Conservation (phyloP, 768 basidiomycete genomes). For the Thelephora ganbajun region DNA sequence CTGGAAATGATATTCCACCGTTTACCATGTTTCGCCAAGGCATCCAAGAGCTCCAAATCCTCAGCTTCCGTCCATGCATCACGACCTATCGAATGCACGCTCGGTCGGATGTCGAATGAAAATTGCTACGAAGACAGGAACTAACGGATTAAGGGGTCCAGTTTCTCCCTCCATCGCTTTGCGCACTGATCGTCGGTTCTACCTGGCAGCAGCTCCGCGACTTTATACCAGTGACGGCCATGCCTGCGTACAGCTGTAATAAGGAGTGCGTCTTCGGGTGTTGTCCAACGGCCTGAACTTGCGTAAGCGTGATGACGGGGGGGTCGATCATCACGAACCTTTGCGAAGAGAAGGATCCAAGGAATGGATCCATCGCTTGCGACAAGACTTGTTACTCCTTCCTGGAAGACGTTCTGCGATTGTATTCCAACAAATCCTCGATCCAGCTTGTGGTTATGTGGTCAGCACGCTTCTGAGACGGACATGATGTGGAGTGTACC, state of each 20-base stretch:
- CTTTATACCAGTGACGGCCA: slow-evolving; percentile 8
- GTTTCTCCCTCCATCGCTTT: slow-evolving; percentile 3
- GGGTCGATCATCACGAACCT: neutral
- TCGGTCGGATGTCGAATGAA: neutral
- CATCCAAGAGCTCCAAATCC: neutral
- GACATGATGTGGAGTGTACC: neutral
- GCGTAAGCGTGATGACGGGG: neutral
- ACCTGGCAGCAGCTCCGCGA: slow-evolving; percentile 5
- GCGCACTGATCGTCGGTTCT: slow-evolving; percentile 9
- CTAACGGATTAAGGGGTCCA: neutral
- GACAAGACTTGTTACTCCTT: slow-evolving; percentile 2
- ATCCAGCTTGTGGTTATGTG: neutral
- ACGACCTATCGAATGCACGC: neutral
- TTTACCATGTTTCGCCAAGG: neutral
- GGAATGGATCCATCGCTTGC: slow-evolving; percentile 5
- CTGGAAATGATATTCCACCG: neutral
- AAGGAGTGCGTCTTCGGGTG: slow-evolving; percentile 6
- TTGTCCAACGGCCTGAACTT: slow-evolving; percentile 3
- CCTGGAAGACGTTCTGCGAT: neutral
- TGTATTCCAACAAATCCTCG: neutral
- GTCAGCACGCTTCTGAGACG: neutral
- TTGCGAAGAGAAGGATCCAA: slow-evolving; percentile 7
- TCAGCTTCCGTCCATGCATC: neutral
- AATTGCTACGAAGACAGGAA: neutral
- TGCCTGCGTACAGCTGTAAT: slow-evolving; percentile 2